Base-by-base conservation (phyloP, 306 rosid genomes). In the Glycine latifolia region DNA sequence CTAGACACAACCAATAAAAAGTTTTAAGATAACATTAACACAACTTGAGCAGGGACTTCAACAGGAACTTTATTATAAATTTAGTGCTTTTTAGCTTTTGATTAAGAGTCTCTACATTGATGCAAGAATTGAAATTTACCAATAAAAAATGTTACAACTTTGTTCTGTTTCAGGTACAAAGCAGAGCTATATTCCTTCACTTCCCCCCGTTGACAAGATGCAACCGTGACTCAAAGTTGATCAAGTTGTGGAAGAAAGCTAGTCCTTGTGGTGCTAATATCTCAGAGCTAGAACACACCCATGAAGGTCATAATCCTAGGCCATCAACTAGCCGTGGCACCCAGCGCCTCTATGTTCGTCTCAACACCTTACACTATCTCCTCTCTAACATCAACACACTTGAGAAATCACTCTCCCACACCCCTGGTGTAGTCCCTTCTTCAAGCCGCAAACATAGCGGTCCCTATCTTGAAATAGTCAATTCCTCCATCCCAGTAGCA, bases 301-400 rank as follows among this genome's bases (percentile, higher is more conserved):
- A 80, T 49, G 97, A 95, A 20, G 92, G 91, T 11, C 82, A 90
- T 62, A 84, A 91, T 83, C 91, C 96, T 6, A 86, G 91, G 8
- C 96, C 95, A 6, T 91, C 94, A 7, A 95, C 99, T 0, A 95
- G 97, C 86, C 88, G 99, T 14, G 99, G 98, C 46, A 93, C 99
- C 0, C 99, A 95, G 46, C 98, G 99, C 71, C 93, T 95, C 1
- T 95, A 95, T 79, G 73, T 93, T 75, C 97, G 99, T 10, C 94
- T 95, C 83, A 95, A 95, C 90, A 91, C 99, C 39, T 80, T 95
- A 62, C 93, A 91, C 61, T 85, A 86, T 62, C 85, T 95, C 66
- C 89, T 84, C 10, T 61, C 92, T 63, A 87, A 91, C 26, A 82
- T 95, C 48, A 87, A 93, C 13, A 73, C 89, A 59, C 81, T 95